These are phyloP conservation scores for Fraxinus ornus DNA, from an alignment of 305 asterid species.

Conservation along the genomic window DNA sequence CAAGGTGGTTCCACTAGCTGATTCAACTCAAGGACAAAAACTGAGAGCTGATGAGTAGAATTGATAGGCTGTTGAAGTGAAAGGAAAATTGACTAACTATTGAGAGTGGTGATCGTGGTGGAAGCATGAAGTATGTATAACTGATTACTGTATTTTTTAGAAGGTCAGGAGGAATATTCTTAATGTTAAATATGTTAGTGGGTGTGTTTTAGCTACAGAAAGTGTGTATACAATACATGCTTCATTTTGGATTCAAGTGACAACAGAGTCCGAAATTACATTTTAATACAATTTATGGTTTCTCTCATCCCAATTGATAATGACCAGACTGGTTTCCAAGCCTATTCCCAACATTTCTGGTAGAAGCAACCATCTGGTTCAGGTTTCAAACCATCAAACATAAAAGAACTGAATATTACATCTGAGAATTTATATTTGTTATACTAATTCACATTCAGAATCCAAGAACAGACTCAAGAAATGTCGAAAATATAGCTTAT, in stretches of 20 bases:
- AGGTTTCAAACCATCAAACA: not conserved
- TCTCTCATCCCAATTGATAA: not conserved
- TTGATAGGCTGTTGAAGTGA: not conserved
- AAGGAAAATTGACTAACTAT: not conserved
- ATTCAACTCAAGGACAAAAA: no score
- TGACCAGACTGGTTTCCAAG: not conserved
- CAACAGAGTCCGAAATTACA: not conserved
- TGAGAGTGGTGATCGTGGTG: not conserved
- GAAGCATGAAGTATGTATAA: not conserved
- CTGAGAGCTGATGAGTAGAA: not conserved
- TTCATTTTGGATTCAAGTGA: not conserved
- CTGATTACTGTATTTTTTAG: no score
- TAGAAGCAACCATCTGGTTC: not conserved
- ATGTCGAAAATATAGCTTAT: not conserved
- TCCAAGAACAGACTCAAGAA: not conserved
- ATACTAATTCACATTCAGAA: not conserved
- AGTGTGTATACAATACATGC: not conserved
- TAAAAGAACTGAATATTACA: not conserved
- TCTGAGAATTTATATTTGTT: not conserved
- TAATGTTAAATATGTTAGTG: not conserved
- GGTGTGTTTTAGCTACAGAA: not conserved
- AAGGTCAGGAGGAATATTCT: not conserved
- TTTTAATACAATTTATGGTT: not conserved
- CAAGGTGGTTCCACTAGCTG: not conserved
- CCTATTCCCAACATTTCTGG: not conserved